These are phyloP conservation scores for Meyerozyma smithsonii DNA, from an alignment of 1,139 yeast species.

Conservation along the genomic window DNA sequence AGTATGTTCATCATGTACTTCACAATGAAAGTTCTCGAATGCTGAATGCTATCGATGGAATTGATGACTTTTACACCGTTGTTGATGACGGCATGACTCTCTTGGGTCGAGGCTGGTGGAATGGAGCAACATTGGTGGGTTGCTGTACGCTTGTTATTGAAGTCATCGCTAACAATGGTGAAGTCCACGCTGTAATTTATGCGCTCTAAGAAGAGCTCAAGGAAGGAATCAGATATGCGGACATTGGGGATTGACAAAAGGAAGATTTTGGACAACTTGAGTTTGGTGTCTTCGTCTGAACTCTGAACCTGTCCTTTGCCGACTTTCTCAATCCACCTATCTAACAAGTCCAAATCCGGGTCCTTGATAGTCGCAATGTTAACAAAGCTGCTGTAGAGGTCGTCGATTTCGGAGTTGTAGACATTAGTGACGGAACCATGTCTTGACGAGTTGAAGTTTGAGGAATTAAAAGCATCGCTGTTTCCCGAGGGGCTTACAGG, in stretches of 20 bases:
- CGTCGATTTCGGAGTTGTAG: constrained; percentile 49
- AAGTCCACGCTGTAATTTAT: constrained; percentile 42
- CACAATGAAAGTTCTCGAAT: constrained; percentile 37
- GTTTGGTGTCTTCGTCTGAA: constrained; percentile 18
- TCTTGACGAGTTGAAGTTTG: constrained; percentile 5
- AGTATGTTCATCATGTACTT: constrained; percentile 27
- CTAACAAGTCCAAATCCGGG: constrained; percentile 39
- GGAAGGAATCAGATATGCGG: constrained; percentile 45
- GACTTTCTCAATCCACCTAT: constrained; percentile 48
- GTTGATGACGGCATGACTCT: constrained; percentile 33
- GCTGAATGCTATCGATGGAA: constrained; percentile 38
- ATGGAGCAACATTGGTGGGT: constrained; percentile 46
- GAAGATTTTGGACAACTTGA: constrained; percentile 59
- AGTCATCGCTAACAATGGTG: constrained; percentile 33
- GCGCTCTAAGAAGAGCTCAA: constrained; percentile 40
- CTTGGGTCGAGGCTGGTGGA: constrained; percentile 27
- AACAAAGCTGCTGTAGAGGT: constrained; percentile 62
- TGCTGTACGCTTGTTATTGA: constrained; percentile 37
- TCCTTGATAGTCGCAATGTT: constrained; percentile 50
- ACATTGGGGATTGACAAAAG: constrained; percentile 54
- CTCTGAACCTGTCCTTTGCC: constrained; percentile 4
- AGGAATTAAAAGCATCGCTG: constrained; percentile 1
- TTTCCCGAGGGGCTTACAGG: constrained; percentile 1
- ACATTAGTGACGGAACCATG: constrained; percentile 14
- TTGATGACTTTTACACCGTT: constrained; percentile 43